These are phyloP conservation scores for Lactifluus piperatus DNA, from an alignment of 768 basidiomycete genomes.

Conservation along the genomic window DNA sequence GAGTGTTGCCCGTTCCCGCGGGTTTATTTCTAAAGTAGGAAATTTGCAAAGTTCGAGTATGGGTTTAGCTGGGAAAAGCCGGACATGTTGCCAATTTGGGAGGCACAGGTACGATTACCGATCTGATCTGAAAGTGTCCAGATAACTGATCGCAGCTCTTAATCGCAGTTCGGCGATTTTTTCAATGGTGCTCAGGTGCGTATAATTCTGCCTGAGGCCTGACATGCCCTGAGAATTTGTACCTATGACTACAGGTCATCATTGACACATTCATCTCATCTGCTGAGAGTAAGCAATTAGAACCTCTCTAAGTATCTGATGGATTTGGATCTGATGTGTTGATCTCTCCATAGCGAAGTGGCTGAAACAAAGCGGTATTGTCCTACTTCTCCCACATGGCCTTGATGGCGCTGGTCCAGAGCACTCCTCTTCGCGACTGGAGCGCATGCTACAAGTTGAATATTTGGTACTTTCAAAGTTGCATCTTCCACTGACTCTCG, in stretches of 20 bases:
- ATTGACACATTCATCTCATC: slow-evolving; percentile 87
- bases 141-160: not conserved
- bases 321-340: not conserved
- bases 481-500: not conserved
- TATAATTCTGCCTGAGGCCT: not conserved
- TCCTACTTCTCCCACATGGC: slow-evolving; percentile 82
- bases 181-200: slow-evolving; percentile 76
- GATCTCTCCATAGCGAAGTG: slow-evolving; percentile 61
- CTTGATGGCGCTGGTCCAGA: slow-evolving; percentile 91
- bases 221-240: not conserved
- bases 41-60: slow-evolving; percentile 62
- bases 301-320: not conserved
- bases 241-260: slow-evolving; percentile 42
- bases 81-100: slow-evolving; percentile 79
- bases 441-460: slow-evolving; percentile 79
- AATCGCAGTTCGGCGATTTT: slow-evolving; percentile 78
- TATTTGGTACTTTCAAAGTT: not conserved
- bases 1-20: slow-evolving; percentile 24
- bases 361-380: slow-evolving; percentile 84
- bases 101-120: slow-evolving; percentile 59
- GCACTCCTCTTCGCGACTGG: slow-evolving; percentile 82
- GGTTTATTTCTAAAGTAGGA: not conserved
- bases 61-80: slow-evolving; percentile 87
- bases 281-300: slow-evolving; percentile 57
- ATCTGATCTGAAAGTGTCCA: not conserved